These are phyloP conservation scores for Sodiomyces alkalinus DNA, from an alignment of 2,329 filamentous ascomycete genomes.

Conservation along the genomic window DNA sequence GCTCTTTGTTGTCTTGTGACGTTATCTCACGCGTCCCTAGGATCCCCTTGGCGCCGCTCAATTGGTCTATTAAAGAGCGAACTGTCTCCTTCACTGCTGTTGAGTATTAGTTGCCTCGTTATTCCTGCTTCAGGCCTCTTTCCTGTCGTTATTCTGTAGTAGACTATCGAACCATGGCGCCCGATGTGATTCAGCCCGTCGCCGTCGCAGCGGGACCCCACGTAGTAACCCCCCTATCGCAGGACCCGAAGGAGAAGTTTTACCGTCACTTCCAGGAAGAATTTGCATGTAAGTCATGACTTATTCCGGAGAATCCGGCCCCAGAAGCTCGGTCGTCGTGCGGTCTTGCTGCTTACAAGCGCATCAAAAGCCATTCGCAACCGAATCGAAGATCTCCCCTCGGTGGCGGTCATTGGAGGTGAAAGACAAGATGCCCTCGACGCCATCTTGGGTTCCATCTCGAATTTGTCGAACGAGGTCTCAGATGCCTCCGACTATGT, in stretches of 20 bases:
- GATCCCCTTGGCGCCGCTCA: too few relatives aligned
- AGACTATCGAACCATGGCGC: constrained; percentile 7
- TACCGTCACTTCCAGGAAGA: constrained; percentile 71
- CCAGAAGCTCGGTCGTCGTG: too few relatives aligned
- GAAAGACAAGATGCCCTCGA: constrained; percentile 73
- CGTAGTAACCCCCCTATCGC: constrained; percentile 17
- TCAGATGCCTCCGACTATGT: constrained; percentile 70
- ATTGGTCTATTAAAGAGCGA: too few relatives aligned
- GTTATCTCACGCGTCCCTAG: too few relatives aligned
- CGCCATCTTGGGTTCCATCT: constrained; percentile 64
- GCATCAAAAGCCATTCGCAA: constrained; percentile 46
- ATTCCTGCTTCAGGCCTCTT: too few relatives aligned
- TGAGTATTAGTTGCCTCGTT: too few relatives aligned
- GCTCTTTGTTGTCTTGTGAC: too few relatives aligned
- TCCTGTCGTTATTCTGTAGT: too few relatives aligned
- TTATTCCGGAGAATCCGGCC: too few relatives aligned
- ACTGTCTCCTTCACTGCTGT: too few relatives aligned
- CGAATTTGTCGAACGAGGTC: constrained; percentile 67
- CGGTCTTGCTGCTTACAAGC: not conserved
- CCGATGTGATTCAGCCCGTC: constrained; percentile 8
- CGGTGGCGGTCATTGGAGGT: constrained; percentile 43
- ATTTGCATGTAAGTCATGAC: constrained; percentile 43
- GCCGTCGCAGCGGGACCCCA: constrained; percentile 5
- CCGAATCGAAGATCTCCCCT: constrained; percentile 14
- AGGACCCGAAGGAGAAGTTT: constrained; percentile 59